These are phyloP conservation scores for Dryas drummondii DNA, from an alignment of 306 rosid genomes.

Conservation along the genomic window DNA sequence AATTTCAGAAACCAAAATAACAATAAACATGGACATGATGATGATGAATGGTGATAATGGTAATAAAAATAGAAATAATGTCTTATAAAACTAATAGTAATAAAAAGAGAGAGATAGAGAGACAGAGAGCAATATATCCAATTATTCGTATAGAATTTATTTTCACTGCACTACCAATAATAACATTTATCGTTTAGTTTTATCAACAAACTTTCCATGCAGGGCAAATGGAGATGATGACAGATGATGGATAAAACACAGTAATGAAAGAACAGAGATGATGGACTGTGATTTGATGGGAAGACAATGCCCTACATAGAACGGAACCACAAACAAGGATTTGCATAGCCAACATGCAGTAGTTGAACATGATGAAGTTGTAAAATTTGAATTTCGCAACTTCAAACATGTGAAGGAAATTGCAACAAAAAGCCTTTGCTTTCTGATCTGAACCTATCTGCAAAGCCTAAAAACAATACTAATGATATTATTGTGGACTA, in stretches of 20 bases:
- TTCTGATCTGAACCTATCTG: not conserved
- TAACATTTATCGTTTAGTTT: not conserved
- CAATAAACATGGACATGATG: not conserved
- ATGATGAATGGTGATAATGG: not conserved
- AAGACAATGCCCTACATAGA: not conserved
- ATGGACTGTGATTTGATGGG: not conserved
- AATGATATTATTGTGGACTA: not conserved
- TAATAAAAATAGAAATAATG: not conserved
- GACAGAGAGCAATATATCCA: not conserved
- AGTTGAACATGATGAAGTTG: not conserved
- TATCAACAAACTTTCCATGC: not conserved
- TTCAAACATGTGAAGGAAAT: not conserved
- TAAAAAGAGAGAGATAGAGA: not conserved
- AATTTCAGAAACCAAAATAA: constrained; percentile 15
- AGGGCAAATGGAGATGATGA: not conserved
- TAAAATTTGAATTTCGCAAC: not conserved
- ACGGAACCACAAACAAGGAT: not conserved
- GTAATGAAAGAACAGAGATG: not conserved
- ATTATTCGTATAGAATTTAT: not conserved
- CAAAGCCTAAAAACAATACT: not conserved
- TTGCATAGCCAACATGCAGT: not conserved
- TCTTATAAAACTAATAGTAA: not conserved
- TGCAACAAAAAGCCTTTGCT: not conserved
- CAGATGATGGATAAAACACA: not conserved
- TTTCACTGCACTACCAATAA: not conserved